Conservation (phyloP, 106 monocot genomes). For the Agapanthus africanus region DNA sequence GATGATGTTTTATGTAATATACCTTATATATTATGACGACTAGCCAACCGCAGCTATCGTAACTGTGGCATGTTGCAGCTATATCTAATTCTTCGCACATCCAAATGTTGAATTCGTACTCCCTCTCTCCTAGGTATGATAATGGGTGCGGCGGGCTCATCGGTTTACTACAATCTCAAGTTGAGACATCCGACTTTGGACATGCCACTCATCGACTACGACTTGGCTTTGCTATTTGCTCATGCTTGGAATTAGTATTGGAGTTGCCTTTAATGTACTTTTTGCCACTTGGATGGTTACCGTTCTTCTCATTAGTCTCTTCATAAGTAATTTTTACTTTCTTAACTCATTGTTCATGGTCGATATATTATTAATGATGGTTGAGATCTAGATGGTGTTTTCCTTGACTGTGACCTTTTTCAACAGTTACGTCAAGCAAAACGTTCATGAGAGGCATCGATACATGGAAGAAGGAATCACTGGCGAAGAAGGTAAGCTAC, state of each 20-base stretch:
- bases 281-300: constrained; percentile 73
- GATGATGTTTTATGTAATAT: too few relatives aligned
- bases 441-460: constrained; percentile 56
- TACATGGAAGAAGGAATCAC: constrained; percentile 65
- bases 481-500: constrained; percentile 34
- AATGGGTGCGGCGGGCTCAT: constrained; percentile 59
- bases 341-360: not conserved
- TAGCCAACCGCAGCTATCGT: too few relatives aligned
- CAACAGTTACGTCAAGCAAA: constrained; percentile 45
- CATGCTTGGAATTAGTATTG: constrained; percentile 61
- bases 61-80: too few relatives aligned
- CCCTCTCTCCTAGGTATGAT: constrained; percentile 61
- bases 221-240: constrained; percentile 52
- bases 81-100: too few relatives aligned
- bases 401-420: not conserved
- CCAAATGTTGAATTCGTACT: too few relatives aligned
- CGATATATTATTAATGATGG: not conserved
- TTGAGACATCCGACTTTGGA: constrained; percentile 51
- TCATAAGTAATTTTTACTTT: constrained; percentile 43
- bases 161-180: constrained; percentile 61
- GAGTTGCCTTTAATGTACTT: constrained; percentile 56
- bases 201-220: constrained; percentile 64
- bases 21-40: too few relatives aligned
- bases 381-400: not conserved
- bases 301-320: constrained; percentile 49